Base-by-base conservation (phyloP, 2,329 filamentous ascomycete species). In the Shiraia bambusicola region DNA sequence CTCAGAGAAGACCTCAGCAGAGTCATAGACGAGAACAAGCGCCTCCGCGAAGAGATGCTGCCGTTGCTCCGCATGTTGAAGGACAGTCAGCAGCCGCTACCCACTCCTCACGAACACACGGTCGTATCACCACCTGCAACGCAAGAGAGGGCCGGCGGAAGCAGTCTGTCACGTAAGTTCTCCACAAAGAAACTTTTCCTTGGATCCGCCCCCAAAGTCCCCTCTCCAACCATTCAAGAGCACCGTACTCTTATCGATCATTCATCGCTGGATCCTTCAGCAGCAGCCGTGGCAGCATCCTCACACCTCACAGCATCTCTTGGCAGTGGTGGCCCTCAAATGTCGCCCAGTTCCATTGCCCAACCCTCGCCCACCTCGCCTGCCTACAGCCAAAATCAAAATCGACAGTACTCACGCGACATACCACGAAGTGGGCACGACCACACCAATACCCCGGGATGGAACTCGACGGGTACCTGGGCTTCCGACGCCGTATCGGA, bases 11-110 rank as follows among this genome's bases (percentile, higher is more conserved):
- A 76, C 44, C 61, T 77, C 34, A 69, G 68, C 47, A 64, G 72
- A 28, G 69, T 76, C 38, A 56, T 86, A 10, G 89, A 96, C 28
- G 91, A 97, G 65, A 95, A 95, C 66, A 81, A 87, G 56, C 85
- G 88, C 54, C 72, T 98, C 50, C 81, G 93, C 42, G 92, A 97
- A 69, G 93, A 98, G 63, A 82, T 96, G 62, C 77, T 97, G 24
- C 92, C 93, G 3, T 85, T 95, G 14, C 82, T 96, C 60, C 88
- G 91, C 49, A 83, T 95, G 61, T 87, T 85, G 59, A 97, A 97
- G 72, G 91, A 97, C 65, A 86, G 86, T 57, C 87, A 90, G 52
- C 88, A 95, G 63, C 92, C 92, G 26, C 76, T 97, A 15, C 56
- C 56, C 31, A 74, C 74, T 27, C 71, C 72, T 19, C 61, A 67